A percentile compares a stretch with the other conserved stretches of the same genome.
phyloP scores from a whole-genome alignment of 2,329 filamentous ascomycete species.

The Elsinoe perseae region DNA sequence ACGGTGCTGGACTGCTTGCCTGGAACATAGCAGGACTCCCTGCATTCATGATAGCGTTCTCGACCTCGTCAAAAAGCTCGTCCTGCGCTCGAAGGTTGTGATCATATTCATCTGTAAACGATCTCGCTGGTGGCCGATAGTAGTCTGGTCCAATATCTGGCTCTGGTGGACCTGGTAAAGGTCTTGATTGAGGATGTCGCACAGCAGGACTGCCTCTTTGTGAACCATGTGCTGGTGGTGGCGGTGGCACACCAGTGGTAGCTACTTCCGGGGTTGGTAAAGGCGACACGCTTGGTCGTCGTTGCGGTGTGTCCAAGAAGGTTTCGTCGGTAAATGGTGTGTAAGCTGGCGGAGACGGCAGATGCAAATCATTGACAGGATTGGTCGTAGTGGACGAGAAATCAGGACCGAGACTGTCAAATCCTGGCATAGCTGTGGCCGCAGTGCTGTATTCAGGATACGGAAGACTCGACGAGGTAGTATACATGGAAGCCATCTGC shows the following conservation, averaged over 20 bases:
- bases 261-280: conserved; percentile 13
- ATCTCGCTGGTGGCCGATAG: conserved; percentile 28
- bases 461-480: conserved; percentile 20
- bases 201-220: conserved; percentile 36
- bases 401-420: conserved; percentile 15
- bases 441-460: conserved; percentile 18
- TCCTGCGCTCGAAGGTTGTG: conserved; percentile 40
- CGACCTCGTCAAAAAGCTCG: conserved; percentile 51
- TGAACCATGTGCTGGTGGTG: conserved; percentile 40
- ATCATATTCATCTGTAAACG: conserved; percentile 20
- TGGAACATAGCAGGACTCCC: conserved; percentile 19
- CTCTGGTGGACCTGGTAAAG: conserved; percentile 50
- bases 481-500: conserved; percentile 20
- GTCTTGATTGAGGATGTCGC: conserved; percentile 50
- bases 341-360: conserved; percentile 27
- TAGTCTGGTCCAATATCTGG: conserved; percentile 34
- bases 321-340: not conserved
- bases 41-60: conserved; percentile 43
- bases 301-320: conserved; percentile 16
- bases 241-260: conserved; percentile 40
- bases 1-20: conserved; percentile 14
- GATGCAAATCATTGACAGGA: conserved; percentile 21
- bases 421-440: conserved; percentile 13
- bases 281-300: conserved; percentile 25
- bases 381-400: conserved; percentile 20